These are phyloP conservation scores for Mucor mucedo DNA, from an alignment of 371 early-diverging fungal genomes.

Conservation along the genomic window DNA sequence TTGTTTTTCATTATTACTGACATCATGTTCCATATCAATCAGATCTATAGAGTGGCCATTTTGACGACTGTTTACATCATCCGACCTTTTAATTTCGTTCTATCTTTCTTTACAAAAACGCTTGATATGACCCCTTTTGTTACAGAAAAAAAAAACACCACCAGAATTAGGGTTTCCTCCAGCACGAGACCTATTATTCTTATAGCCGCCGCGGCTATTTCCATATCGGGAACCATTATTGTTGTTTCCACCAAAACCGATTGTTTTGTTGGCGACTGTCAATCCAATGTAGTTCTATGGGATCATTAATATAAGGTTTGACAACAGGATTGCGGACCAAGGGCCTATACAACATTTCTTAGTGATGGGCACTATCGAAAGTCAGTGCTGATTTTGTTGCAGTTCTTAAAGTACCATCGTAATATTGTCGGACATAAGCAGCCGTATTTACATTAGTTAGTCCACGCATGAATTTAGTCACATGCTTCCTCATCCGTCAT, in stretches of 20 bases:
- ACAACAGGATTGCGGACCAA: background rate
- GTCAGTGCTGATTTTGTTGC: constrained; percentile 1
- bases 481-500: constrained; percentile 21
- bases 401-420: constrained; percentile 57
- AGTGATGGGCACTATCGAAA: constrained; percentile 9
- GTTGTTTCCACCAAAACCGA: background rate
- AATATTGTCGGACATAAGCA: constrained; percentile 53
- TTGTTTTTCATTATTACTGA: too few species aligned
- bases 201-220: background rate
- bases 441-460: background rate
- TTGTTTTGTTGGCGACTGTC: background rate
- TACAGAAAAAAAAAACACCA: background rate
- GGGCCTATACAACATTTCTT: background rate
- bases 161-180: background rate
- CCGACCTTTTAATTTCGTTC: background rate
- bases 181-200: background rate
- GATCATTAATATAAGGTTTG: background rate
- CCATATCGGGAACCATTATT: background rate
- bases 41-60: background rate
- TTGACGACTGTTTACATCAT: background rate
- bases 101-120: background rate
- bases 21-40: too few species aligned
- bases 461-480: constrained; percentile 17
- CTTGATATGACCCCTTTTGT: background rate
- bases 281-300: constrained; percentile 1